Base-by-base conservation (phyloP, 805 yeast species). In the Wickerhamomyces silvicola region DNA sequence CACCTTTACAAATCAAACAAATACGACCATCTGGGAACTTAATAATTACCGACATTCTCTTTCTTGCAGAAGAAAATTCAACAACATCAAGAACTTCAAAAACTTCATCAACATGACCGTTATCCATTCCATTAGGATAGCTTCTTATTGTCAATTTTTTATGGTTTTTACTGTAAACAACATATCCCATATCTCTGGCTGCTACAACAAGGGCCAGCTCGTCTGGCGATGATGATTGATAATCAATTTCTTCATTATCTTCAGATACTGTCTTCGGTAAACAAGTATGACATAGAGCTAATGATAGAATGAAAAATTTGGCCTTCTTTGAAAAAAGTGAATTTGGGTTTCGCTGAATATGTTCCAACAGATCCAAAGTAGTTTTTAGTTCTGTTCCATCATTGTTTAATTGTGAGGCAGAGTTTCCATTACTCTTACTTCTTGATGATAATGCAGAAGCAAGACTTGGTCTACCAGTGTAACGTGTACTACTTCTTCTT, bases 211-310 rank as follows among this genome's bases (percentile, higher is more conserved):
- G 62, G 0, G 99, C 98, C 30, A 88, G 59, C 54, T 92, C 99
- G 59, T 92, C 99, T 0, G 98, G 99, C 0, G 97, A 88, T 0
- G 97, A 78, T 0, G 97, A 85, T 52, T 90, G 97, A 48, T 92
- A 92, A 35, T 75, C 78, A 16, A 87, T 72, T 15, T 66, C 62
- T 15, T 66, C 76, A 3, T 47, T 56, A 1, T 55, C 58, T 9
- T 46, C 55, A 14, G 48, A 47, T 1, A 52, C 45, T 25, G 60
- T 68, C 41, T 80, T 79, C 2, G 97, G 97, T 29, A 85, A 60
- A 53, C 97, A 90, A 0, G 92, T 72, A 52, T 88, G 95, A 48
- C 98, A 92, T 28, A 92, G 60, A 0, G 97, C 92, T 31, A 92
- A 62, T 2, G 87, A 70, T 27, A 92, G 58, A 31, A 92, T 60